These are phyloP conservation scores for Stemphylium lycopersici DNA, from an alignment of 2,329 filamentous ascomycete species.

Conservation along the genomic window DNA sequence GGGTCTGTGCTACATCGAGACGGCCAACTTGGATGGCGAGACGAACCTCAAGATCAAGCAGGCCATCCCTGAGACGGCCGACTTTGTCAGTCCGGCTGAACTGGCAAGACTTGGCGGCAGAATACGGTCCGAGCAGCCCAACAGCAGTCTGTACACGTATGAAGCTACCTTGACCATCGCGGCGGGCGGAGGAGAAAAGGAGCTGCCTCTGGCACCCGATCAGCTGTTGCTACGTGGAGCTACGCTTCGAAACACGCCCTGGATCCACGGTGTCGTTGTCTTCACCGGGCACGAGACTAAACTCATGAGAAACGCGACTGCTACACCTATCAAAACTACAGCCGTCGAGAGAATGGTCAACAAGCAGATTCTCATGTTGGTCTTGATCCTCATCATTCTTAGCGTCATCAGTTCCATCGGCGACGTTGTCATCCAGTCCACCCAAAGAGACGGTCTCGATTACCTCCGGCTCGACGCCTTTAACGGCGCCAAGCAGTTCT, in stretches of 20 bases:
- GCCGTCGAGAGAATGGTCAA: slow-evolving; percentile 95
- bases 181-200: slow-evolving; percentile 88
- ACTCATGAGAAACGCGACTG: slow-evolving; percentile 97
- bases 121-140: slow-evolving; percentile 93
- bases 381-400: slow-evolving; percentile 80
- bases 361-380: slow-evolving; percentile 86
- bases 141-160: slow-evolving; percentile 98
- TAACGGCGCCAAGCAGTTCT: slow-evolving; percentile 78
- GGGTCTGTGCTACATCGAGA: slow-evolving; percentile 98
- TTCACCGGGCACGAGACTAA: slow-evolving; percentile 99
- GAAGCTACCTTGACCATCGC: slow-evolving; percentile 94
- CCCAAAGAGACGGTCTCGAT: slow-evolving; percentile 63
- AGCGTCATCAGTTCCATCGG: slow-evolving; percentile 91
- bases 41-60: slow-evolving; percentile 99
- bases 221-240: slow-evolving; percentile 92
- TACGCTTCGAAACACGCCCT: slow-evolving; percentile 92
- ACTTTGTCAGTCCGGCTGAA: slow-evolving; percentile 84
- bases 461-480: slow-evolving; percentile 72
- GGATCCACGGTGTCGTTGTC: slow-evolving; percentile 94
- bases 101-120: slow-evolving; percentile 84
- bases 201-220: slow-evolving; percentile 86
- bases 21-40: slow-evolving; percentile 95
- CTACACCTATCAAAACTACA: slow-evolving; percentile 95
- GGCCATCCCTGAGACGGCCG: slow-evolving; percentile 87
- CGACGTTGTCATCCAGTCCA: slow-evolving; percentile 79